These are phyloP conservation scores for Kwoniella shivajii DNA, from an alignment of 1,284 basidiomycete genomes.

Conservation along the genomic window DNA sequence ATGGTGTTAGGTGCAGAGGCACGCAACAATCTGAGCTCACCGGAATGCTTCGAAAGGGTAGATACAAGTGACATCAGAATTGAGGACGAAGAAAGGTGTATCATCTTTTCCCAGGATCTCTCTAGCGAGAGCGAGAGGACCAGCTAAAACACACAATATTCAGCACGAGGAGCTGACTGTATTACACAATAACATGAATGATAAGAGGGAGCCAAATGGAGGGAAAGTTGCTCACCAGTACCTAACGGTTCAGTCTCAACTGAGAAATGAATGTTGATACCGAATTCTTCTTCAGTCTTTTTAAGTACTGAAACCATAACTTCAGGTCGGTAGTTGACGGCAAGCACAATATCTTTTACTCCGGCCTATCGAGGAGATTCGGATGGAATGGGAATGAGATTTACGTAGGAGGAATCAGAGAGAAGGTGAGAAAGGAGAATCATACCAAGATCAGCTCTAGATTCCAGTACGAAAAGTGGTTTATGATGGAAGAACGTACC, in stretches of 20 bases:
- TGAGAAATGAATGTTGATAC: conserved; percentile 60
- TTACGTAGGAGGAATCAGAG: neutral
- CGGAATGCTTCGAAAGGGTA: conserved; percentile 60
- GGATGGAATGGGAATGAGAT: neutral
- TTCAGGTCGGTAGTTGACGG: conserved; percentile 60
- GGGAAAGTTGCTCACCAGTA: conserved; percentile 53
- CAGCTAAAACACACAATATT: conserved; percentile 45
- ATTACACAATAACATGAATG: neutral
- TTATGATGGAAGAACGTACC: conserved; percentile 38
- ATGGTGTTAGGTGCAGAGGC: neutral
- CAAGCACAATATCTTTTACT: conserved; percentile 60
- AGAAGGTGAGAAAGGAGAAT: neutral
- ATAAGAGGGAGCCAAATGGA: neutral
- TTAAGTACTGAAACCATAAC: conserved; percentile 60
- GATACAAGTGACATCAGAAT: conserved; percentile 60
- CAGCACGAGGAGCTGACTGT: neutral
- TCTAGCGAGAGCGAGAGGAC: conserved; percentile 59
- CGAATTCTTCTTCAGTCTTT: conserved; percentile 60
- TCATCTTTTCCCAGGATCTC: conserved; percentile 60
- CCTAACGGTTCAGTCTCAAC: conserved; percentile 61
- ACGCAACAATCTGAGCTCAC: conserved; percentile 28
- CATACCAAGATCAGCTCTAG: neutral
- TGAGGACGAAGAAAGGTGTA: conserved; percentile 61
- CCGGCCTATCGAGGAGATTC: conserved; percentile 51
- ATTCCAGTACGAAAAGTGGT: neutral